phyloP scores from a whole-genome alignment of 371 early-diverging fungal species.

The Synchytrium microbalum region DNA sequence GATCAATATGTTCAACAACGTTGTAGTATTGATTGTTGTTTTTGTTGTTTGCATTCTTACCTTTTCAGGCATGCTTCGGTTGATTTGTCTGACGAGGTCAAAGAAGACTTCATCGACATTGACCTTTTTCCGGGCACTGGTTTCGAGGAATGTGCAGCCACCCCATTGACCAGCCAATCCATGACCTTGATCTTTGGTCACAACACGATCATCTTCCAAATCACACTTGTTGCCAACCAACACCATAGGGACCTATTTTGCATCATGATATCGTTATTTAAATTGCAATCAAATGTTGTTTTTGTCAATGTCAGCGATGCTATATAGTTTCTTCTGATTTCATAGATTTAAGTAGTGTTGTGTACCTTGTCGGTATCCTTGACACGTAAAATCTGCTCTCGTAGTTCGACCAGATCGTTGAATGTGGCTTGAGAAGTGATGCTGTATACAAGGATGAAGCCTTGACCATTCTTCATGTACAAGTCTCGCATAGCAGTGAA shows the following conservation, averaged over 20 bases:
- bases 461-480: slow-evolving; percentile 87
- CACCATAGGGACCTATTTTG: slow-evolving; percentile 69
- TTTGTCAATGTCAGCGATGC: slow-evolving; percentile 14
- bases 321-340: slow-evolving; percentile 31
- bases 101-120: slow-evolving; percentile 71
- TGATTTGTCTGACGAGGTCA: slow-evolving; percentile 51
- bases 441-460: slow-evolving; percentile 79
- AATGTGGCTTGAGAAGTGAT: slow-evolving; percentile 77
- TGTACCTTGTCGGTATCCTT: slow-evolving; percentile 73
- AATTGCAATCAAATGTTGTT: neutral
- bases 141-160: slow-evolving; percentile 67
- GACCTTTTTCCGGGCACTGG: slow-evolving; percentile 73
- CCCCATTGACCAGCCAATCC: slow-evolving; percentile 63
- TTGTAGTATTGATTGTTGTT: too few species aligned
- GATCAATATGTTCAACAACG: too few species aligned
- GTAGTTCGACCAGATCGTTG: slow-evolving; percentile 65
- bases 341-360: neutral
- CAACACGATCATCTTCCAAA: slow-evolving; percentile 68
- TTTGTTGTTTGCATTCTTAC: too few species aligned
- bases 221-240: slow-evolving; percentile 84
- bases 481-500: slow-evolving; percentile 88
- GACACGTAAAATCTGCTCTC: slow-evolving; percentile 72
- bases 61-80: slow-evolving; percentile 48
- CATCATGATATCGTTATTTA: slow-evolving; percentile 12
- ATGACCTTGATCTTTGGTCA: slow-evolving; percentile 56